A percentile compares a stretch with the other conserved stretches of the same genome.
Conservation (phyloP, 1,284 basidiomycete species). For the Thecaphora thlaspeos region DNA sequence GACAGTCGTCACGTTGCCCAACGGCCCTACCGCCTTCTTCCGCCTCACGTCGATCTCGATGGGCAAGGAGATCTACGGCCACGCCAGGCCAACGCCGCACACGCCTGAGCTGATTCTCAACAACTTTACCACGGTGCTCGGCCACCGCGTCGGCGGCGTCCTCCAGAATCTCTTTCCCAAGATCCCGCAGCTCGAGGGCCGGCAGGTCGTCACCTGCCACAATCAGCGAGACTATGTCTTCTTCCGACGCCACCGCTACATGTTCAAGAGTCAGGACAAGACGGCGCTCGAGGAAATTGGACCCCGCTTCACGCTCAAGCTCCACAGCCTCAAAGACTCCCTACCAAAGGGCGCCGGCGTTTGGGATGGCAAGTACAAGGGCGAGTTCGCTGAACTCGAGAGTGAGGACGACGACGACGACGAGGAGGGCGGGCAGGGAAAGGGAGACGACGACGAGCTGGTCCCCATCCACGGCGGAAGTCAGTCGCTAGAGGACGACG, state of each 20-base stretch:
- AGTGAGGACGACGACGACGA: constrained; percentile 49
- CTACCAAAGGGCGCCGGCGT: constrained; percentile 66
- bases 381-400: constrained; percentile 36
- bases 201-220: constrained; percentile 95
- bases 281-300: constrained; percentile 97
- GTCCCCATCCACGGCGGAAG: constrained; percentile 1
- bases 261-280: constrained; percentile 75
- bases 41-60: constrained; percentile 85
- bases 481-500: no score
- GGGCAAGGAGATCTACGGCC: constrained; percentile 78
- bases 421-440: constrained; percentile 6
- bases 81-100: constrained; percentile 87
- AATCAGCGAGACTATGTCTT: constrained; percentile 98
- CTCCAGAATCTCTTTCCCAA: constrained; percentile 95
- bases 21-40: constrained; percentile 94
- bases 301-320: constrained; percentile 91
- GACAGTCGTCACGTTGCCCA: constrained; percentile 84
- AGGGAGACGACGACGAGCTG: constrained; percentile 4
- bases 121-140: constrained; percentile 89
- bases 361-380: constrained; percentile 66
- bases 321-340: constrained; percentile 83
- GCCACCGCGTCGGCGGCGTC: constrained; percentile 86
- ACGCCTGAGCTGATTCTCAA: constrained; percentile 94
- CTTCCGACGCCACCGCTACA: constrained; percentile 93
- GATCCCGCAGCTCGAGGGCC: constrained; percentile 89